A percentile compares a stretch with the other conserved stretches of the same genome.
These are phyloP conservation scores for Ophiostoma australiae DNA, from an alignment of 2,329 filamentous ascomycete genomes.

Conservation along the genomic window DNA sequence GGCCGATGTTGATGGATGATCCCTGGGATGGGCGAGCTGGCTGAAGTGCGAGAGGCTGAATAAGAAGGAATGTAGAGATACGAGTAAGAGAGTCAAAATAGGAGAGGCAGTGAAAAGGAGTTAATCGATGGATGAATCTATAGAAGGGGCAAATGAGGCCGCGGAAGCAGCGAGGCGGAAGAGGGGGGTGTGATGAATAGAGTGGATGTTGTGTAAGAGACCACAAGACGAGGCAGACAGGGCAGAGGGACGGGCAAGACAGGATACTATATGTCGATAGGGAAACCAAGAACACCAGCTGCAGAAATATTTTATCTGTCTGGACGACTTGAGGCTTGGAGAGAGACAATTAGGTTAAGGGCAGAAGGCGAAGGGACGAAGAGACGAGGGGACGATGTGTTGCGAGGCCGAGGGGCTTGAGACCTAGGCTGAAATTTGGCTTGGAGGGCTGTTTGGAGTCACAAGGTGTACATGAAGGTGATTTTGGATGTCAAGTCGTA, in stretches of 20 bases:
- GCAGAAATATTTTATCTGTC: background rate
- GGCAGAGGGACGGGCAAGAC: background rate
- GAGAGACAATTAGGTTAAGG: background rate
- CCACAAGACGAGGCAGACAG: background rate
- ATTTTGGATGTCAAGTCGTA: background rate
- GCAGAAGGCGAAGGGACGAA: background rate
- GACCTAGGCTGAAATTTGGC: background rate
- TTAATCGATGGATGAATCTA: background rate
- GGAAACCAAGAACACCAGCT: background rate
- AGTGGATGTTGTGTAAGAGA: background rate
- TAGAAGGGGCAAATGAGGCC: background rate
- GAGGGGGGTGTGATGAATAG: slow-evolving; percentile 4
- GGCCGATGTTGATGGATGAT: background rate
- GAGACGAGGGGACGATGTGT: background rate
- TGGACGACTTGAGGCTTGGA: background rate
- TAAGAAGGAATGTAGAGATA: background rate
- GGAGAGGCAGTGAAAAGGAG: background rate
- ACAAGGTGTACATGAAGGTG: background rate
- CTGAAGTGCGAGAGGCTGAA: background rate
- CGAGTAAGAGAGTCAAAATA: background rate
- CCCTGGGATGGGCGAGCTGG: background rate
- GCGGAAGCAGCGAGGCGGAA: background rate
- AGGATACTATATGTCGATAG: background rate
- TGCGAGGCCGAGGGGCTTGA: background rate
- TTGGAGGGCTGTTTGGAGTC: background rate